These are phyloP conservation scores for Gonium pectorale DNA, from an alignment of 139 green algal species.

Conservation along the genomic window DNA sequence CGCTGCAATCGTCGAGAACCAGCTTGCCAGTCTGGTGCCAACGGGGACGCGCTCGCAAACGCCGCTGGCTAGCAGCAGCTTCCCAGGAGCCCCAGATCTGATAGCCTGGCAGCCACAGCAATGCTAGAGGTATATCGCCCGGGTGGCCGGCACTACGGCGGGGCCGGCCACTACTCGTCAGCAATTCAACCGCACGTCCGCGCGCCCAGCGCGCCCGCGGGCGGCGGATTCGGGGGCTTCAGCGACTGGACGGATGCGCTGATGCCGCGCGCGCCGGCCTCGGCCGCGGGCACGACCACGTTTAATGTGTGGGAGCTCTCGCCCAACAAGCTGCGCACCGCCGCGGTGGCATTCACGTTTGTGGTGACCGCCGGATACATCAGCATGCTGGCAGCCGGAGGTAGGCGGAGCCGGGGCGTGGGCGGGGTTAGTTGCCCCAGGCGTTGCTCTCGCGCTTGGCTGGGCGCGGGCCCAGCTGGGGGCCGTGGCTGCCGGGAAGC, in stretches of 20 bases:
- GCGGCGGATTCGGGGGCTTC: neutral
- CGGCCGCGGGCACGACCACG: neutral
- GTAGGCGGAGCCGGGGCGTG: no score
- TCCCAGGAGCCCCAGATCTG: neutral
- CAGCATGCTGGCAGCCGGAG: constrained; percentile 34
- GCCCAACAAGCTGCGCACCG: constrained; percentile 37
- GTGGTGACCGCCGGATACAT: constrained; percentile 41
- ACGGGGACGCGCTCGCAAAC: neutral
- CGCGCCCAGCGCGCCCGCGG: no score
- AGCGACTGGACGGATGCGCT: constrained; percentile 31
- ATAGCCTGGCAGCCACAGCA: neutral
- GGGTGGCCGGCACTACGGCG: neutral
- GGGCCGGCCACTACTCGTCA: neutral
- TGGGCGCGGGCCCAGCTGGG: no score
- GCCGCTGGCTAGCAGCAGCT: neutral
- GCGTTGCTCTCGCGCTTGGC: no score
- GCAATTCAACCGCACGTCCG: neutral
- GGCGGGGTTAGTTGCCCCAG: no score
- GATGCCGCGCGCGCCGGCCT: neutral
- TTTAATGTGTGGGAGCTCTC: constrained; percentile 43
- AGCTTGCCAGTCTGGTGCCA: neutral
- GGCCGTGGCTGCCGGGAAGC: no score
- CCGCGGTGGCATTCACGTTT: constrained; percentile 46
- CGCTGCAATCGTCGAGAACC: no score
- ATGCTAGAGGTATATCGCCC: constrained; percentile 35